Conservation (phyloP, 2,329 filamentous ascomycete genomes). For the Microascus cirrosus region DNA sequence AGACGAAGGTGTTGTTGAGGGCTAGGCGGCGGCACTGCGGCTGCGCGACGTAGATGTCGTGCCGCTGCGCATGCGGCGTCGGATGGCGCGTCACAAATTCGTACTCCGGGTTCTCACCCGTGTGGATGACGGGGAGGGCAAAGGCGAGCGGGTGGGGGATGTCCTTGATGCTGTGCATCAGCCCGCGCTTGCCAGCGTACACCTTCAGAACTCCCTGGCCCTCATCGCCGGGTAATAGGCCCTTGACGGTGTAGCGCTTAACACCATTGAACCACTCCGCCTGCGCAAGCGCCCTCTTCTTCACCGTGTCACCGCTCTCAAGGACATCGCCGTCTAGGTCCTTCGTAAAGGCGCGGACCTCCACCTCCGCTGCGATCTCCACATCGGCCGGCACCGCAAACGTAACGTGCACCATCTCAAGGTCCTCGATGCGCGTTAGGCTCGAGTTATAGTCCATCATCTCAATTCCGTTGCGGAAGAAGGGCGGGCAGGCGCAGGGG, state of each 20-base stretch:
- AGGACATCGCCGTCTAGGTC: slow-evolving; percentile 88
- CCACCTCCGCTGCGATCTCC: slow-evolving; percentile 85
- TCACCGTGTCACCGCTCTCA: slow-evolving; percentile 78
- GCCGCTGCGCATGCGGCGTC: slow-evolving; percentile 91
- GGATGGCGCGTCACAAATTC: slow-evolving; percentile 90
- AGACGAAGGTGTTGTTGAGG: slow-evolving; percentile 96
- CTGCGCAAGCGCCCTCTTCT: slow-evolving; percentile 80
- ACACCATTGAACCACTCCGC: slow-evolving; percentile 80
- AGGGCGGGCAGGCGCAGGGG: slow-evolving; percentile 75
- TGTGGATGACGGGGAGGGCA: slow-evolving; percentile 80
- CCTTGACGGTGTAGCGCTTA: slow-evolving; percentile 91
- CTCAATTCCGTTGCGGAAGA: slow-evolving; percentile 71
- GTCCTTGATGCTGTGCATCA: slow-evolving; percentile 96
- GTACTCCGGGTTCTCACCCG: slow-evolving; percentile 85
- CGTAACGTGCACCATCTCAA: slow-evolving; percentile 87
- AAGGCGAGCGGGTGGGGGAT: slow-evolving; percentile 89
- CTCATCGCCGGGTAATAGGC: slow-evolving; percentile 81
- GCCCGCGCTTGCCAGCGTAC: slow-evolving; percentile 84
- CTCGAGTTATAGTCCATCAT: slow-evolving; percentile 89
- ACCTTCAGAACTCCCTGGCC: slow-evolving; percentile 79
- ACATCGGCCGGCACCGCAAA: slow-evolving; percentile 82
- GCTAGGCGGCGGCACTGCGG: slow-evolving; percentile 84
- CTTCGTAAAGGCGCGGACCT: slow-evolving; percentile 66
- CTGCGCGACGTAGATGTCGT: slow-evolving; percentile 94
- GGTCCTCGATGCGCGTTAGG: slow-evolving; percentile 70